Conservation (phyloP, 805 yeast genomes). For the Starmerella gropengiesseri region DNA sequence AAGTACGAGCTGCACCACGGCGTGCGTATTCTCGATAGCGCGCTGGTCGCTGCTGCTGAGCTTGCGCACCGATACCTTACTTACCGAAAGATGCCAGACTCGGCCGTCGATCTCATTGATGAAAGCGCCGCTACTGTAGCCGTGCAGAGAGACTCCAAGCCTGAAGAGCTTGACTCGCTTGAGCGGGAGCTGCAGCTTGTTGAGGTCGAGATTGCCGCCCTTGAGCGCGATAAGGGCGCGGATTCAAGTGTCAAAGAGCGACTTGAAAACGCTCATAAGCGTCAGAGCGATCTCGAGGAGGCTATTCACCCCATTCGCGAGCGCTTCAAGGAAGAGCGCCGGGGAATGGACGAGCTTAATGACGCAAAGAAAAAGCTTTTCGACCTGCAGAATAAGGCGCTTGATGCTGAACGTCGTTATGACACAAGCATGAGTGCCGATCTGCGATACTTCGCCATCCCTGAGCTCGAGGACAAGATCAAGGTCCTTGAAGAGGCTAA, state of each 20-base stretch:
- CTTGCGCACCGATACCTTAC: constrained; percentile 89
- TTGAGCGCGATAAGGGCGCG: constrained; percentile 89
- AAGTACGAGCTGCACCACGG: constrained; percentile 96
- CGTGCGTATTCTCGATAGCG: constrained; percentile 88
- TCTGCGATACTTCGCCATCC: constrained; percentile 92
- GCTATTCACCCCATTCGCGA: constrained; percentile 75
- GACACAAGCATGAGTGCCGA: constrained; percentile 94
- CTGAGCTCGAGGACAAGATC: constrained; percentile 73
- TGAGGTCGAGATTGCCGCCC: constrained; percentile 92
- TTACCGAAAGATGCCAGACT: constrained; percentile 90
- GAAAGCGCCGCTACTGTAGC: constrained; percentile 96
- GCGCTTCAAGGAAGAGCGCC: constrained; percentile 73
- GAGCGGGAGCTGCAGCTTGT: constrained; percentile 86
- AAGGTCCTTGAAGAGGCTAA: constrained; percentile 67
- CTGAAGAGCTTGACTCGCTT: constrained; percentile 86
- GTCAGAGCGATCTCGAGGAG: constrained; percentile 74
- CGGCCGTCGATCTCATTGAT: constrained; percentile 92
- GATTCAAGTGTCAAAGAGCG: constrained; percentile 76
- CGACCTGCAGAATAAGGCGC: constrained; percentile 84
- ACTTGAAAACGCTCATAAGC: constrained; percentile 63
- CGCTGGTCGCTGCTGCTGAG: constrained; percentile 88
- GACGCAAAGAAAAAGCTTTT: constrained; percentile 82
- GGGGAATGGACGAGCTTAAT: constrained; percentile 84
- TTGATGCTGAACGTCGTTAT: constrained; percentile 93
- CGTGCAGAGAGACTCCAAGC: constrained; percentile 95